Evolutionary conservation across 352 stramenopile genomes (phyloP).

Genomic region (Blastocystis sp.): DNA sequence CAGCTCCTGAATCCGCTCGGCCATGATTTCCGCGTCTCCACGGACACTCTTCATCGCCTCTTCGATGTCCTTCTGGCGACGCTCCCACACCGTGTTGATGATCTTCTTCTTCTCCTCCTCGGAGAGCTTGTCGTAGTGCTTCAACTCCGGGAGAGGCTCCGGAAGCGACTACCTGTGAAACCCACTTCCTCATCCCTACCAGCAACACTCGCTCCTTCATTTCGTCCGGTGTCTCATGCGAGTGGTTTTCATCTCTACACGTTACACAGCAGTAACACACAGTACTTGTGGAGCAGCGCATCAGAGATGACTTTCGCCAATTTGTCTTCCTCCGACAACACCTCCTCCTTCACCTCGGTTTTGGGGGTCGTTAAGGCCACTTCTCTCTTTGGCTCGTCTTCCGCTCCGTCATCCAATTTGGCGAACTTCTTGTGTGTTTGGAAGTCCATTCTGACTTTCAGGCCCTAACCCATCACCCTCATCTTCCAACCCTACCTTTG

Average conservation of each 20-base stretch:
- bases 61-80: constrained; percentile 23
- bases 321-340: constrained; percentile 32
- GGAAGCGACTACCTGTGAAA: constrained; percentile 21
- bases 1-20: constrained; percentile 6
- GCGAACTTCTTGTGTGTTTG: constrained; percentile 53
- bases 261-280: background rate
- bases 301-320: constrained; percentile 37
- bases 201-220: constrained; percentile 54
- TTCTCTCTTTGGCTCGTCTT: background rate
- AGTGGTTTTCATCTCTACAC: background rate
- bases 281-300: constrained; percentile 3
- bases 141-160: constrained; percentile 35
- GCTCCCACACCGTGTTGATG: constrained; percentile 51
- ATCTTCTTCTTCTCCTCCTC: constrained; percentile 54
- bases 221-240: constrained; percentile 10
- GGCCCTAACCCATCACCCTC: background rate
- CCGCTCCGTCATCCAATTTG: constrained; percentile 33
- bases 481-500: background rate
- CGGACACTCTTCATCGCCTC: constrained; percentile 49
- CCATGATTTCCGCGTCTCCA: constrained; percentile 37
- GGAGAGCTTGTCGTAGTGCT: constrained; percentile 14
- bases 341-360: background rate
- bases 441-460: constrained; percentile 60
- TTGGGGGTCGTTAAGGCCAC: background rate
- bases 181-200: background rate